Conservation (phyloP, 2,329 filamentous ascomycete species). For the Ceratocystis huliohia region DNA sequence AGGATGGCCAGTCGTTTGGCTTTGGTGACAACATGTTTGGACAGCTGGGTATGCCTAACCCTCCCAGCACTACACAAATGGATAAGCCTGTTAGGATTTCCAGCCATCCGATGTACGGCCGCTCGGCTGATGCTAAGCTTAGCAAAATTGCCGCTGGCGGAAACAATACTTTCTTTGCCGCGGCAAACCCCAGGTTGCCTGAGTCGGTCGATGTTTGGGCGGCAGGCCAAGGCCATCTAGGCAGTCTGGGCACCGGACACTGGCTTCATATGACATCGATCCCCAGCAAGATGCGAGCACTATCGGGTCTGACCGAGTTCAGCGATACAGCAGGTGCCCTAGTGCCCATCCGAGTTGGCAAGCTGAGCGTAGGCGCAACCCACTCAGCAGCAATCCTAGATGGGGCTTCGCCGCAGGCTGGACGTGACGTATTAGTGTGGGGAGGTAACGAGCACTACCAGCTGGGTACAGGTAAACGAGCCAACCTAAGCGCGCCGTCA, state of each 20-base stretch:
- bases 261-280: slow-evolving; percentile 78
- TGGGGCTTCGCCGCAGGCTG: slow-evolving; percentile 53
- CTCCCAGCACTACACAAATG: slow-evolving; percentile 40
- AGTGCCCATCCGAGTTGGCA: slow-evolving; percentile 64
- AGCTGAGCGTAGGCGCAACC: slow-evolving; percentile 62
- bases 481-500: slow-evolving; percentile 59
- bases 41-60: slow-evolving; percentile 74
- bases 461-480: slow-evolving; percentile 79
- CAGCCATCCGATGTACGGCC: slow-evolving; percentile 14
- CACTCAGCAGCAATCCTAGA: slow-evolving; percentile 75
- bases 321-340: slow-evolving; percentile 57
- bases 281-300: slow-evolving; percentile 66
- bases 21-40: slow-evolving; percentile 88
- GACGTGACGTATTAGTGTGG: slow-evolving; percentile 83
- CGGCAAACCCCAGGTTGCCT: slow-evolving; percentile 34
- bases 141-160: slow-evolving; percentile 64
- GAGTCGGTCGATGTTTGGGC: slow-evolving; percentile 71
- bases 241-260: slow-evolving; percentile 68
- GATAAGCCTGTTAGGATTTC: slow-evolving; percentile 11
- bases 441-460: slow-evolving; percentile 91
- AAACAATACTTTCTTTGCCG: slow-evolving; percentile 71
- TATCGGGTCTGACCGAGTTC: slow-evolving; percentile 78
- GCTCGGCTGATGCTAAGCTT: slow-evolving; percentile 9
- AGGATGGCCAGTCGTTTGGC: slow-evolving; percentile 62
- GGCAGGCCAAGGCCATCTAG: slow-evolving; percentile 74